Evolutionary conservation across 192 early-diverging fungal species (phyloP).

Genomic region (Linnemannia schmuckeri): DNA sequence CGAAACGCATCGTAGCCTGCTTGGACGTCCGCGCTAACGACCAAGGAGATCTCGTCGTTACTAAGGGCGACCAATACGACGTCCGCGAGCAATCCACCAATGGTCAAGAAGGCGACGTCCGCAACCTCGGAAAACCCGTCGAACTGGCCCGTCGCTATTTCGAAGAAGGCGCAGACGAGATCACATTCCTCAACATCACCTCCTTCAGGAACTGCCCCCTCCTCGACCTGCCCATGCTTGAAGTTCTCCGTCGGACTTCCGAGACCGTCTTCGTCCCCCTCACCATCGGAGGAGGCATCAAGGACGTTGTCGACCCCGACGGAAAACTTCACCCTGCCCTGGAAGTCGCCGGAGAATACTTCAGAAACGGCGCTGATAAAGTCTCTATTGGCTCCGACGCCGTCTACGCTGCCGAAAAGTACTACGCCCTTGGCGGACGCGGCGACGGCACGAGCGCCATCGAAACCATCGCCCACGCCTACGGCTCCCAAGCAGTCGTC

Average conservation of each 20-base stretch:
- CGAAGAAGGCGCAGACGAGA: constrained; percentile 97
- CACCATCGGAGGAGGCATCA: constrained; percentile 98
- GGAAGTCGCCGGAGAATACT: constrained; percentile 99
- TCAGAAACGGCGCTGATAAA: constrained; percentile 99
- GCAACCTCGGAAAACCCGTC: constrained; percentile 98
- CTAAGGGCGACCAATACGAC: constrained; percentile 99
- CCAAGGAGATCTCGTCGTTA: constrained; percentile 96
- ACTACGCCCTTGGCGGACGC: constrained; percentile 65
- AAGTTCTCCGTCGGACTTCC: constrained; percentile 89
- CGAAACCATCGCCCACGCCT: constrained; percentile 93
- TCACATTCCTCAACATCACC: constrained; percentile 99
- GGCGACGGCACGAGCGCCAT: constrained; percentile 87
- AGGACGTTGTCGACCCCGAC: constrained; percentile 90
- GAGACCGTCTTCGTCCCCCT: constrained; percentile 98
- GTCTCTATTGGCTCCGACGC: constrained; percentile 99
- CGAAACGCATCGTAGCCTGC: constrained; percentile 95
- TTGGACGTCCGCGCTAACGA: constrained; percentile 98
- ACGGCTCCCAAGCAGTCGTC: constrained; percentile 98
- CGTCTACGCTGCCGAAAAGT: constrained; percentile 96
- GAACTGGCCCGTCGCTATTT: constrained; percentile 93
- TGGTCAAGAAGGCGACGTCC: constrained; percentile 66
- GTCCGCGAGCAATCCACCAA: constrained; percentile 80
- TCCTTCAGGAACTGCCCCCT: constrained; percentile 95
- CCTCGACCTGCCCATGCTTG: constrained; percentile 94
- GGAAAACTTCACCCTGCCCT: constrained; percentile 85